These are phyloP conservation scores for Acidiella bohemica DNA, from an alignment of 495 filamentous ascomycete species.

Conservation along the genomic window DNA sequence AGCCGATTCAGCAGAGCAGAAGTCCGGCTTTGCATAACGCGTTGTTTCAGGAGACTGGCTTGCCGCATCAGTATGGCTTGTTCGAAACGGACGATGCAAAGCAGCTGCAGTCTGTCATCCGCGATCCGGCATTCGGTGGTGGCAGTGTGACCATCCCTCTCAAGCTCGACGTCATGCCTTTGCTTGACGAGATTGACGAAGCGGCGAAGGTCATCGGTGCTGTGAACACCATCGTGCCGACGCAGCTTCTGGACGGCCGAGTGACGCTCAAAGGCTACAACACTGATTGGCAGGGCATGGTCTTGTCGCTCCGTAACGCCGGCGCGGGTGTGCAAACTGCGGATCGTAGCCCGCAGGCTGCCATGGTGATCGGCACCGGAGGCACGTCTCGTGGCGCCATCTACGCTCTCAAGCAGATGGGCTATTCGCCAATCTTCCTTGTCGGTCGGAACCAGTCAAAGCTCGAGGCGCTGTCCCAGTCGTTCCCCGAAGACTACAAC, in stretches of 20 bases:
- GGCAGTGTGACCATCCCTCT: constrained; percentile 92
- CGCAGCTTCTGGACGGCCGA: constrained; percentile 30
- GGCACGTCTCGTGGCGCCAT: constrained; percentile 88
- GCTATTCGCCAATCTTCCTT: constrained; percentile 74
- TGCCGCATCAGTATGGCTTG: constrained; percentile 77
- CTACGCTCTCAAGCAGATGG: constrained; percentile 72
- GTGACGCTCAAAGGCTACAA: constrained; percentile 53
- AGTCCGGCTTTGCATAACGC: constrained; percentile 84
- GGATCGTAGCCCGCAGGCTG: constrained; percentile 31
- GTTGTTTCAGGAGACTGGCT: constrained; percentile 61
- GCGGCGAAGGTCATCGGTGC: constrained; percentile 79
- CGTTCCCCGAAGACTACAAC: constrained; percentile 64
- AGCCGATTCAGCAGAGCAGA: constrained; percentile 62
- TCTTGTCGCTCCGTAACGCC: constrained; percentile 58
- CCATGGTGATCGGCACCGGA: constrained; percentile 74
- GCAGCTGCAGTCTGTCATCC: constrained; percentile 55
- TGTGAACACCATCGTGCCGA: constrained; percentile 80
- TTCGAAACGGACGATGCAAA: constrained; percentile 58
- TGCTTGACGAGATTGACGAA: constrained; percentile 64
- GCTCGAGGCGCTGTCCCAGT: constrained; percentile 48
- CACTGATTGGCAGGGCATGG: constrained; percentile 95
- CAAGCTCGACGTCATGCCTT: constrained; percentile 73
- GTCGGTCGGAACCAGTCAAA: constrained; percentile 63
- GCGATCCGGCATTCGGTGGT: constrained; percentile 66
- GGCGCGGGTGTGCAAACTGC: constrained; percentile 35